Base-by-base conservation (phyloP, 306 rosid genomes). In the Vigna radiata region DNA sequence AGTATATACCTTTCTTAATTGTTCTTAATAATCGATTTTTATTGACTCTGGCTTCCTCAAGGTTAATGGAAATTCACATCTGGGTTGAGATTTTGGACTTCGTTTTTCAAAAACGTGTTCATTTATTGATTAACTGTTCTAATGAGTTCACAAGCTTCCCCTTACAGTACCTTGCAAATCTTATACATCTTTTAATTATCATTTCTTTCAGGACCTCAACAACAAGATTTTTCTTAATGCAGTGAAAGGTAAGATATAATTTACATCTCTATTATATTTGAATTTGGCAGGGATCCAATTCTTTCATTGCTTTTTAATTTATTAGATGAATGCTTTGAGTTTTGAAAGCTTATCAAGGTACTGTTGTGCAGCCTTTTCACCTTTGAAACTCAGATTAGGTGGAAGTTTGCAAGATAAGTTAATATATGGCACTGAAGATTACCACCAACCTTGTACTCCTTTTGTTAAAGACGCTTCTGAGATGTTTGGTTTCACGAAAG, bases 351-450 rank as follows among this genome's bases (percentile, higher is more conserved):
- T 56, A 77, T 47, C 11, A 75, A 63, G 70, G 76, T 41, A 66
- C 25, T 7, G 36, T 76, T 82, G 2, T 85, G 80, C 97, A 95
- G 99, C 91, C 9, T 95, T 95, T 87, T 79, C 93, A 5, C 97
- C 99, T 6, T 77, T 95, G 88, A 95, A 92, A 79, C 86, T 95
- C 67, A 90, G 97, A 88, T 82, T 95, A 83, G 97, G 99, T 13
- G 99, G 99, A 17, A 85, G 81, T 67, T 88, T 95, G 86, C 96
- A 95, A 86, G 99, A 95, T 37, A 88, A 88, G 86, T 74, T 92
- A 55, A 76, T 72, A 66, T 95, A 95, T 81, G 94, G 75, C 14
- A 95, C 97, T 53, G 88, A 84, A 43, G 97, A 88, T 75, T 49
- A 82, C 67, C 70, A 71, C 49, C 81, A 79, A 69, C 88, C 90